Evolutionary conservation across 2,329 filamentous ascomycete genomes (phyloP).

Genomic region (Colletotrichum aenigma): DNA sequence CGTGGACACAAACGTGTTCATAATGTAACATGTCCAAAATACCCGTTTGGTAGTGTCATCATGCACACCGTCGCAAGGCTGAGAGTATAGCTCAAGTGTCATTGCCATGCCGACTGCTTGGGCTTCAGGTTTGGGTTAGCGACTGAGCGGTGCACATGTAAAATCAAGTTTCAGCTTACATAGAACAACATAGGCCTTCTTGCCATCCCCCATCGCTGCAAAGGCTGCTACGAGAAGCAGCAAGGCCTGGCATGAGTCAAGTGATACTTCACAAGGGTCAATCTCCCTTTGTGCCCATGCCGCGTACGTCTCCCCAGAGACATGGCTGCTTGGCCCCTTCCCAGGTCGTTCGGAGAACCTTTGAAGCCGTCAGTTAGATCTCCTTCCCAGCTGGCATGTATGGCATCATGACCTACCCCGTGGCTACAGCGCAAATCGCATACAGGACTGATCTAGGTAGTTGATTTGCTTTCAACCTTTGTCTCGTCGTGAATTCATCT

Average conservation of each 20-base stretch:
- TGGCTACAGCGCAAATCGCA: constrained; percentile 9
- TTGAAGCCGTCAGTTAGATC: not conserved
- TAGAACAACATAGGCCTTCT: not conserved
- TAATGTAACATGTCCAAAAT: constrained; percentile 10
- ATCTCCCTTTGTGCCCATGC: constrained; percentile 5
- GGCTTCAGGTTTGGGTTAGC: not conserved
- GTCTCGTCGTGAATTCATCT: not conserved
- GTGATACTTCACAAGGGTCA: not conserved
- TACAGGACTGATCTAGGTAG: not conserved
- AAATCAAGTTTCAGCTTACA: not conserved
- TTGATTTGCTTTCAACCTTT: not conserved
- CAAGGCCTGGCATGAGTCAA: constrained; percentile 5
- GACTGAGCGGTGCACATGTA: not conserved
- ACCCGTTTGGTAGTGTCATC: not conserved
- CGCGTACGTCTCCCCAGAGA: constrained; percentile 2
- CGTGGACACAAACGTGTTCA: constrained; percentile 3
- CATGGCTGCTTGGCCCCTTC: constrained; percentile 1
- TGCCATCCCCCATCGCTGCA: not conserved
- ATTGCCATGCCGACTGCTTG: constrained; percentile 2
- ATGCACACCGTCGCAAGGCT: not conserved
- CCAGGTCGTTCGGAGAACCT: constrained; percentile 2
- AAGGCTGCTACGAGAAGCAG: not conserved
- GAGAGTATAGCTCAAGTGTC: not conserved
- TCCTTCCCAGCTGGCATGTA: too few species aligned
- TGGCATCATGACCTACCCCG: not conserved